These are phyloP conservation scores for Apiospora kogelbergensis DNA, from an alignment of 2,329 filamentous ascomycete species.

Conservation along the genomic window DNA sequence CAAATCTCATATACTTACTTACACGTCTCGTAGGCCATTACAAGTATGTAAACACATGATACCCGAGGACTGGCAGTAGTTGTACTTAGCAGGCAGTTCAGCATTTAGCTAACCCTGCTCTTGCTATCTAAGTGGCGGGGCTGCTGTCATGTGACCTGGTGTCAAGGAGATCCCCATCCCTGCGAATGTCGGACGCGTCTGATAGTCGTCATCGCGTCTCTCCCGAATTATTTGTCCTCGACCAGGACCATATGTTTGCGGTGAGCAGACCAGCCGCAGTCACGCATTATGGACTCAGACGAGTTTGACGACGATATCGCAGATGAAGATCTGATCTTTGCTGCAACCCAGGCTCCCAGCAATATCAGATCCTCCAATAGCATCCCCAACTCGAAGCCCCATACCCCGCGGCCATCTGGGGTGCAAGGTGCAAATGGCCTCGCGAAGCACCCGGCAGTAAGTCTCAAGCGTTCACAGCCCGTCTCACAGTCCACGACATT, in stretches of 20 bases:
- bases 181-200: neutral
- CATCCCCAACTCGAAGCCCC: conserved; percentile 20
- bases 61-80: neutral
- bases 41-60: neutral
- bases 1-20: too few species aligned
- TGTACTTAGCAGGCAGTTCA: too few species aligned
- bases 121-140: neutral
- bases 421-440: conserved; percentile 12
- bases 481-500: neutral
- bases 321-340: conserved; percentile 65
- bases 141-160: neutral
- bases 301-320: conserved; percentile 65
- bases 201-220: neutral
- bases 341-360: conserved; percentile 48
- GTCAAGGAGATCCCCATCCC: neutral
- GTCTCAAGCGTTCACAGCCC: neutral
- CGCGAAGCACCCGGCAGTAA: conserved; percentile 14
- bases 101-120: neutral
- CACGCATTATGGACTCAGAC: conserved; percentile 51
- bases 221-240: too few species aligned
- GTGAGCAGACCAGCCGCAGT: neutral
- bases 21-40: too few species aligned
- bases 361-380: conserved; percentile 19
- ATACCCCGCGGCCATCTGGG: neutral
- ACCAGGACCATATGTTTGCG: neutral